These are phyloP conservation scores for Penicillium digitatum DNA, from an alignment of 2,329 filamentous ascomycete genomes.

Conservation along the genomic window DNA sequence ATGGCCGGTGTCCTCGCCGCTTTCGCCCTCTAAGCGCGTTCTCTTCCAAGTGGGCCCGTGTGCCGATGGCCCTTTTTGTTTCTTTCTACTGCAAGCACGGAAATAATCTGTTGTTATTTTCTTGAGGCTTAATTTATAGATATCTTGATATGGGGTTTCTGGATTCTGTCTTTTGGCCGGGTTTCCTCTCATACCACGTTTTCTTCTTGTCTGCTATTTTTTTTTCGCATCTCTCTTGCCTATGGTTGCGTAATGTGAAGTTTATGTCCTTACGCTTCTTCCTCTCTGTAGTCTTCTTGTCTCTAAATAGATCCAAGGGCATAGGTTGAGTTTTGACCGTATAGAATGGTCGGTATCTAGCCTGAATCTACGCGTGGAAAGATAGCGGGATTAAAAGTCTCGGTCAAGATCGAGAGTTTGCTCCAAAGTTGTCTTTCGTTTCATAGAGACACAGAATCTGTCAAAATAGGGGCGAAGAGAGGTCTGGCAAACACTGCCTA, in stretches of 20 bases:
- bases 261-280: constrained; percentile 7
- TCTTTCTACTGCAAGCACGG: constrained; percentile 1
- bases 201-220: neutral
- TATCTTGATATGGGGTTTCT: neutral
- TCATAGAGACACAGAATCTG: too few relatives aligned
- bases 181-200: constrained; percentile 4
- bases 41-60: neutral
- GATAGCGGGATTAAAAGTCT: too few relatives aligned
- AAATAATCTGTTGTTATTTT: constrained; percentile 4
- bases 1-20: constrained; percentile 35
- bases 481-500: neutral
- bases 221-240: neutral
- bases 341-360: neutral
- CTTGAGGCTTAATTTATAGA: constrained; percentile 5
- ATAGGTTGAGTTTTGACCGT: neutral
- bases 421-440: too few relatives aligned
- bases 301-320: neutral
- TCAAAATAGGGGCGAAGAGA: neutral
- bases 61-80: neutral
- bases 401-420: neutral
- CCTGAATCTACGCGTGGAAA: neutral
- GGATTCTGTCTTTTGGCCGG: neutral
- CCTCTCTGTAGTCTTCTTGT: neutral
- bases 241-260: constrained; percentile 12
- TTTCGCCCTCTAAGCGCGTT: constrained; percentile 32